Base-by-base conservation (phyloP, 352 stramenopile species). In the Phytophthora macrochlamydospora region DNA sequence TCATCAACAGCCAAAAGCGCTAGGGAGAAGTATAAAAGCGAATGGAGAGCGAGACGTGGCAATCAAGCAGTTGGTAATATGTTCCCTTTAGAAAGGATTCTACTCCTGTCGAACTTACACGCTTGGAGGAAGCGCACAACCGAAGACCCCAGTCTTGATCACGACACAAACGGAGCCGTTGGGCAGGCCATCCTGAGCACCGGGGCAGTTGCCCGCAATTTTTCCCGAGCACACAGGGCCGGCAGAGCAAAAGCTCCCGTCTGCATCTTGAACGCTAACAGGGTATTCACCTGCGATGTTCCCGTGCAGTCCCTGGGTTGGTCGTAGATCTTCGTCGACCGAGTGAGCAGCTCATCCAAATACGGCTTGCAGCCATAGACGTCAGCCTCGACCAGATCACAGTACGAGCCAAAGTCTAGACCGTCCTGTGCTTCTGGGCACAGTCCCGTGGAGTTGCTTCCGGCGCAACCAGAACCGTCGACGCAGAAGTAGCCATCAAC, bases 1-100 rank as follows among this genome's bases (percentile, higher is more conserved):
- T 79, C 38, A 55, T 89, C 50, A 86, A 85, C 42, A 72, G 69
- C 42, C 78, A 85, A 50, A 80, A 76, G 48, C 56, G 61, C 13
- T 69, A 73, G 64, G 37, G 11, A 28, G 55, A 33, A 56, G 32
- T 7, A 13, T 44, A 32, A 45, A 7, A 7, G 24, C 11, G 14
- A 49, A 38, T 14, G 50, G 38, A n/a, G 49, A 54, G 30, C 18
- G 18, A 24, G 18, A 24, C 18, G 18, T 24, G 18, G 18, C 0
- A 24, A 24, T 24, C 18, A 24, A 24, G 18, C 18, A 24, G 18
- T 24, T 24, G 18, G 18, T 24, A 24, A 0, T 24, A 24, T 24
- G 0, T 24, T 24, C 18, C 18, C 18, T 24, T 24, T 24, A 24
- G 18, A 24, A 24, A 24, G 18, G 18, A 24, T 24, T 24, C 9